phyloP scores from a whole-genome alignment of 495 filamentous ascomycete species.

The Apiosordaria backusii region DNA sequence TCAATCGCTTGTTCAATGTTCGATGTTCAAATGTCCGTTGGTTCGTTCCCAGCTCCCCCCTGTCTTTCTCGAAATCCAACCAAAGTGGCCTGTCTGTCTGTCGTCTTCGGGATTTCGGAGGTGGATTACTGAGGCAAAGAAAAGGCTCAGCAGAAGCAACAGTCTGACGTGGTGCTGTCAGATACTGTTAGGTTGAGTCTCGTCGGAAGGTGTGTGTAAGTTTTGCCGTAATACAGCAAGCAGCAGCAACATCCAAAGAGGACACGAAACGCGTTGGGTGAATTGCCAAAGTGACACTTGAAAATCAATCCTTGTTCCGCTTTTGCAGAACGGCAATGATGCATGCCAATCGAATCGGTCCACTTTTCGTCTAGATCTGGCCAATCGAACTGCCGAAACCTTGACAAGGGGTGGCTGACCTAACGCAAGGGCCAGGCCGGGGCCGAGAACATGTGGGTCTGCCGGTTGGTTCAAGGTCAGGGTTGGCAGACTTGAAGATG shows the following conservation, averaged over 20 bases:
- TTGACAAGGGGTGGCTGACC: neutral
- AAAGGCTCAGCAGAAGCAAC: neutral
- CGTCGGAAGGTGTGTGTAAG: too few relatives aligned
- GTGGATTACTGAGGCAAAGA: neutral
- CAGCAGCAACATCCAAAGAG: neutral
- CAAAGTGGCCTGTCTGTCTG: too few relatives aligned
- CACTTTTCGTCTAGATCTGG: neutral
- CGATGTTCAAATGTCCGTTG: neutral
- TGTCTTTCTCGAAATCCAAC: too few relatives aligned
- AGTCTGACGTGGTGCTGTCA: too few relatives aligned
- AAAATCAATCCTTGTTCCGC: constrained; percentile 40
- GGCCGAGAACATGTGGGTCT: neutral
- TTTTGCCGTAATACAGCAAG: constrained; percentile 6
- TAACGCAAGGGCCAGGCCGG: neutral
- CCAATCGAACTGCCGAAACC: constrained; percentile 16
- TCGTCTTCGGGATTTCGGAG: neutral
- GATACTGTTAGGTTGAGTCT: too few relatives aligned
- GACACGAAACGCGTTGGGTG: constrained; percentile 8
- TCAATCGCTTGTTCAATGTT: neutral
- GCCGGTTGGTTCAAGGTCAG: neutral
- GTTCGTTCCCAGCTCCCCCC: neutral
- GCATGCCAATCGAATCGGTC: constrained; percentile 11
- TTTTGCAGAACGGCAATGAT: constrained; percentile 17
- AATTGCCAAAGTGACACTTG: constrained; percentile 22
- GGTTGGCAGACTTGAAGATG: neutral